Conservation (phyloP, 2,329 filamentous ascomycete species). For the Westerdykella ornata region DNA sequence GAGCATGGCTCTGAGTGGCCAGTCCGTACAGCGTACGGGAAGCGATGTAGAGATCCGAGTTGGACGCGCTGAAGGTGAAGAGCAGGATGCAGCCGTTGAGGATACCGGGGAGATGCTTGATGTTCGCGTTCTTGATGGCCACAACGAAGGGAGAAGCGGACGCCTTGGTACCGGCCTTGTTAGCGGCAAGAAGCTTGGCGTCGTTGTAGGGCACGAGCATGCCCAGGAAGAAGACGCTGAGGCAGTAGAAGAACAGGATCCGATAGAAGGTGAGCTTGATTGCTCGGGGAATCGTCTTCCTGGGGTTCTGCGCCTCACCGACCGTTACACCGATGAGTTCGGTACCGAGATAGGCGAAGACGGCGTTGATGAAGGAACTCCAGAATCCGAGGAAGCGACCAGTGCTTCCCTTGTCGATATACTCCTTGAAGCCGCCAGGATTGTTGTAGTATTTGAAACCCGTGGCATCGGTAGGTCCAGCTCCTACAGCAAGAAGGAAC, state of each 20-base stretch:
- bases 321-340: slow-evolving; percentile 73
- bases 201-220: slow-evolving; percentile 71
- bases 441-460: slow-evolving; percentile 43
- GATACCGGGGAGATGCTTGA: slow-evolving; percentile 51
- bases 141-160: slow-evolving; percentile 69
- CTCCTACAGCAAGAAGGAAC: slow-evolving; percentile 41
- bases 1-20: slow-evolving; percentile 64
- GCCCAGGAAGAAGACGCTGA: slow-evolving; percentile 67
- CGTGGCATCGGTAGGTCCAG: slow-evolving; percentile 36
- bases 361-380: slow-evolving; percentile 67
- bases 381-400: slow-evolving; percentile 49
- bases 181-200: slow-evolving; percentile 52
- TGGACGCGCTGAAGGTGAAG: slow-evolving; percentile 70
- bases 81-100: slow-evolving; percentile 60
- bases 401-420: slow-evolving; percentile 26
- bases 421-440: slow-evolving; percentile 41
- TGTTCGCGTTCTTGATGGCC: slow-evolving; percentile 59
- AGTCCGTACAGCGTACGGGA: slow-evolving; percentile 68
- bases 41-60: slow-evolving; percentile 70
- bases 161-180: slow-evolving; percentile 44
- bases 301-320: slow-evolving; percentile 72
- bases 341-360: slow-evolving; percentile 69
- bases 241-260: slow-evolving; percentile 72
- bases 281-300: slow-evolving; percentile 66
- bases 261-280: slow-evolving; percentile 78